phyloP scores from a whole-genome alignment of 1,139 yeast species.

The Protomyces macrosporus region DNA sequence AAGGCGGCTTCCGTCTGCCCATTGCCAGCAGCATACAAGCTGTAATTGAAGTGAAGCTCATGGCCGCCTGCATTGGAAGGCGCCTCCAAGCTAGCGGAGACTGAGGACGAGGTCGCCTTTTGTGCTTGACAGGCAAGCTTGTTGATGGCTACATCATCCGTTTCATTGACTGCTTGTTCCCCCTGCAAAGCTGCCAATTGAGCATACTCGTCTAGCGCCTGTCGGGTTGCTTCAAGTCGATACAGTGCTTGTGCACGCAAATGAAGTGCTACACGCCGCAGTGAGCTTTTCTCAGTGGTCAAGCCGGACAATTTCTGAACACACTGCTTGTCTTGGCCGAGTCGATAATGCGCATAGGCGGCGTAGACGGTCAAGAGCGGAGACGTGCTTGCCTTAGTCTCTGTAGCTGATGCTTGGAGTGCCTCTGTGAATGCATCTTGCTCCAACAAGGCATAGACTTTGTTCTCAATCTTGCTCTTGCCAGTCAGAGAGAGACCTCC shows the following conservation, averaged over 20 bases:
- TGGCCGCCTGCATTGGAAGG: neutral
- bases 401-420: neutral
- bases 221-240: slow-evolving; percentile 1
- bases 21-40: neutral
- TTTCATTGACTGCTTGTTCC: neutral
- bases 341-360: slow-evolving; percentile 17
- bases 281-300: neutral
- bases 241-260: slow-evolving; percentile 14
- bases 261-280: slow-evolving; percentile 1
- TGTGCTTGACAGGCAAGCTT: slow-evolving; percentile 11
- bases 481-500: neutral
- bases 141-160: slow-evolving; percentile 14
- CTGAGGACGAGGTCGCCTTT: neutral
- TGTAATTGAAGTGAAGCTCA: slow-evolving; percentile 11
- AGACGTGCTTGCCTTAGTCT: neutral
- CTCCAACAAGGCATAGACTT: slow-evolving; percentile 4
- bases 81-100: neutral
- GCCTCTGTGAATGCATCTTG: slow-evolving; percentile 5
- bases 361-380: neutral
- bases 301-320: neutral
- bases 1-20: neutral
- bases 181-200: neutral
- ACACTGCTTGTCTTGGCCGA: slow-evolving; percentile 14
- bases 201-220: neutral
- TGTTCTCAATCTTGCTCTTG: neutral